phyloP scores from a whole-genome alignment of 768 basidiomycete species.

The Lactarius psammicola region DNA sequence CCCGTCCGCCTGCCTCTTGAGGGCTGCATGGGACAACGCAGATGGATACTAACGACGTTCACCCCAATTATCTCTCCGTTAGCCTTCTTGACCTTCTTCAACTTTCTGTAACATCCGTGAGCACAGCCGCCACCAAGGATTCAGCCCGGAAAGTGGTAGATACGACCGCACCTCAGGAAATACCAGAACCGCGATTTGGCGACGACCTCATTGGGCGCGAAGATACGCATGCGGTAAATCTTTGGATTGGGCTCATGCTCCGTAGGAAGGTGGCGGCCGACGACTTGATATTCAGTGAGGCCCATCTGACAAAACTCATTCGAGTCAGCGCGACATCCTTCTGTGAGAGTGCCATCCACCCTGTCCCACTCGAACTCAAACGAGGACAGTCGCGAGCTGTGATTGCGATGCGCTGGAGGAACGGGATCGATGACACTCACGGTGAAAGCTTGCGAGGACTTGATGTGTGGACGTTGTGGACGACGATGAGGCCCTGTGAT shows the following conservation, averaged over 20 bases:
- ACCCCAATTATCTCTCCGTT: conserved; percentile 98
- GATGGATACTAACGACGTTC: conserved; percentile 79
- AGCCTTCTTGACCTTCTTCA: conserved; percentile 99
- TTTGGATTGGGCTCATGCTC: conserved; percentile 92
- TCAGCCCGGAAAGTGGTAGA: background rate
- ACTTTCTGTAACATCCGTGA: conserved; percentile 53
- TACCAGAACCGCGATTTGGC: conserved; percentile 99
- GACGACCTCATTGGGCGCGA: conserved; percentile 97
- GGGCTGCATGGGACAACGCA: conserved; percentile 51
- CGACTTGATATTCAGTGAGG: conserved; percentile 91
- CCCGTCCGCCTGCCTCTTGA: conserved; percentile 86
- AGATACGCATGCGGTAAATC: conserved; percentile 99
- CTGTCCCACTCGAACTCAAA: background rate
- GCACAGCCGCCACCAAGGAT: background rate
- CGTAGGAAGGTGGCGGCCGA: conserved; percentile 96
- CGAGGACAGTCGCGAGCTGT: background rate
- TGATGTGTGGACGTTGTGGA: conserved; percentile 34
- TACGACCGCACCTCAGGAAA: conserved; percentile 76
- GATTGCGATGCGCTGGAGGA: background rate
- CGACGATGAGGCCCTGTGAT: conserved; percentile 29
- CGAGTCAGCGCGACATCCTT: conserved; percentile 20
- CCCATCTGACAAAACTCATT: conserved; percentile 51
- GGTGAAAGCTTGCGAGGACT: conserved; percentile 26
- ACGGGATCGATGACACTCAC: conserved; percentile 32
- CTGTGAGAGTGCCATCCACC: conserved; percentile 11